Conservation (phyloP, 2,329 filamentous ascomycete species). For the Geosmithia flava region DNA sequence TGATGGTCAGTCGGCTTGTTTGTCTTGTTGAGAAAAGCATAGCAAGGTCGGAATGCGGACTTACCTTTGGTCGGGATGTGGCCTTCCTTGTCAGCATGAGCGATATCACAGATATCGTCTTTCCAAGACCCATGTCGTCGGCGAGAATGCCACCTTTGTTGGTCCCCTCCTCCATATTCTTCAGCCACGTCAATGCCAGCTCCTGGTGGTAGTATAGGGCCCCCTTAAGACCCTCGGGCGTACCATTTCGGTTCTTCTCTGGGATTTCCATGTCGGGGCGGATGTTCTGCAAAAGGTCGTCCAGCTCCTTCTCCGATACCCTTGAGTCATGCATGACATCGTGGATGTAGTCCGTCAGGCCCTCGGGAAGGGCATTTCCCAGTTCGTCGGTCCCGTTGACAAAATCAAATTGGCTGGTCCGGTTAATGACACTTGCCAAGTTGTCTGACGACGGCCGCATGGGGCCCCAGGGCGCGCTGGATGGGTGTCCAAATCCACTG, state of each 20-base stretch:
- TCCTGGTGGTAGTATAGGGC: slow-evolving; percentile 73
- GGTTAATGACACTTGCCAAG: slow-evolving; percentile 22
- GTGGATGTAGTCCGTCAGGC: slow-evolving; percentile 18
- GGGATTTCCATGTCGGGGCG: slow-evolving; percentile 56
- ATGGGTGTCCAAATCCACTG: background rate
- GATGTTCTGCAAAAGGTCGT: slow-evolving; percentile 60
- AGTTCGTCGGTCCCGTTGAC: slow-evolving; percentile 17
- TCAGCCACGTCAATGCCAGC: slow-evolving; percentile 73
- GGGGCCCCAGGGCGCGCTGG: background rate
- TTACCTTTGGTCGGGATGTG: slow-evolving; percentile 21
- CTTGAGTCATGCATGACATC: slow-evolving; percentile 23
- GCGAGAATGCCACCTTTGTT: slow-evolving; percentile 83
- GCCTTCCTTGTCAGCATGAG: slow-evolving; percentile 61
- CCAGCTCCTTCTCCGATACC: slow-evolving; percentile 49
- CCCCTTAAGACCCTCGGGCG: slow-evolving; percentile 55
- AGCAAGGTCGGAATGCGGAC: background rate
- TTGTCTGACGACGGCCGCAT: background rate
- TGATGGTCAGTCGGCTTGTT: background rate
- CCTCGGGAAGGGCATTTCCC: slow-evolving; percentile 21
- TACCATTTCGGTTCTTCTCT: slow-evolving; percentile 50
- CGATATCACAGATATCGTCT: slow-evolving; percentile 75
- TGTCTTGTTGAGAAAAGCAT: background rate
- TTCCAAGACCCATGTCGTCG: slow-evolving; percentile 89
- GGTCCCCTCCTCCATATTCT: slow-evolving; percentile 62
- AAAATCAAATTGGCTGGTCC: slow-evolving; percentile 23